phyloP scores from a whole-genome alignment of 208 protist species.

The Trypanosoma grayi region DNA sequence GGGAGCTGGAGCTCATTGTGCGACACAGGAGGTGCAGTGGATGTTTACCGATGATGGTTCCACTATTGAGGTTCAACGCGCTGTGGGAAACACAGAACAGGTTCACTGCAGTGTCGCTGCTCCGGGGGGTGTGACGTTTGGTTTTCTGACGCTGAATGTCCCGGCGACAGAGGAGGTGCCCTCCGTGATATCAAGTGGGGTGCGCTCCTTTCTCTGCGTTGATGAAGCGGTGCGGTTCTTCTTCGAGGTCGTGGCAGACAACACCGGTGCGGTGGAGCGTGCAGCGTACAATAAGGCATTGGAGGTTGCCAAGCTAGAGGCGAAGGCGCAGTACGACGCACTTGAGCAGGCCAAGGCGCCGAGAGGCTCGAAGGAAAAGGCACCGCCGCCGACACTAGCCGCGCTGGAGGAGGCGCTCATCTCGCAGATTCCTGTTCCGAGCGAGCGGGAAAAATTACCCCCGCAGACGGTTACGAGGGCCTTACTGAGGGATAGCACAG shows the following conservation, averaged over 20 bases:
- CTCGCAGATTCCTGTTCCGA: constrained; percentile 38
- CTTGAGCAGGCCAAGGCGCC: constrained; percentile 22
- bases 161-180: not conserved
- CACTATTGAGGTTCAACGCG: constrained; percentile 54
- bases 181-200: constrained; percentile 32
- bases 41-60: constrained; percentile 56
- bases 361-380: constrained; percentile 25
- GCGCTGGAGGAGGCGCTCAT: constrained; percentile 48
- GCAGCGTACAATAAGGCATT: constrained; percentile 41
- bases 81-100: constrained; percentile 56
- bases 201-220: constrained; percentile 43
- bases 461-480: constrained; percentile 6
- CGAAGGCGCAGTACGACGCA: constrained; percentile 57
- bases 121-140: constrained; percentile 31
- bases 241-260: constrained; percentile 64
- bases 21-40: constrained; percentile 59
- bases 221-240: constrained; percentile 35
- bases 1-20: constrained; percentile 32
- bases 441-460: constrained; percentile 7
- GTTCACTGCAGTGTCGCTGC: constrained; percentile 38
- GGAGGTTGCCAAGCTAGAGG: constrained; percentile 42
- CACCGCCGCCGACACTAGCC: constrained; percentile 42
- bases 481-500: constrained; percentile 16
- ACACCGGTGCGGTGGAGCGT: constrained; percentile 43
- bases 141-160: constrained; percentile 34